Evolutionary conservation across 2,329 filamentous ascomycete genomes (phyloP).

Genomic region (Arthroderma sp.): DNA sequence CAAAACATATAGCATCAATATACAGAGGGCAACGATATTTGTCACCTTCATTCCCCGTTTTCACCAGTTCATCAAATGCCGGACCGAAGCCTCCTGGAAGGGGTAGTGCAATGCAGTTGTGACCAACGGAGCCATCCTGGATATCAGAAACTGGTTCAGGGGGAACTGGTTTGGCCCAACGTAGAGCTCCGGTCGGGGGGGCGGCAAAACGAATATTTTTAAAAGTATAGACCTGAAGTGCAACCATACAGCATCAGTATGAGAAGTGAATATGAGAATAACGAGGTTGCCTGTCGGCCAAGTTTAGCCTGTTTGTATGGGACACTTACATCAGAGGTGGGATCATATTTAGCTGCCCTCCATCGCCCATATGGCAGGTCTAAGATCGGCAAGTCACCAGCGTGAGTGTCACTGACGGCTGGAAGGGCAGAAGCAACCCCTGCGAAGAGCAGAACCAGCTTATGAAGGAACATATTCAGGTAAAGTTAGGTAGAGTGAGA

Average conservation of each 20-base stretch:
- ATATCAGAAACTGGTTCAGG: conserved; percentile 19
- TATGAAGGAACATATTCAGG: no score
- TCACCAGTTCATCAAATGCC: background rate
- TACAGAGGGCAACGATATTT: no score
- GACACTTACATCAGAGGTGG: conserved; percentile 16
- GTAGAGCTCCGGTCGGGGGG: conserved; percentile 27
- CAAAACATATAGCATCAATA: no score
- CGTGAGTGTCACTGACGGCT: background rate
- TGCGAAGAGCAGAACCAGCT: no score
- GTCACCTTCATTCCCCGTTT: background rate
- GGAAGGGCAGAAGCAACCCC: no score
- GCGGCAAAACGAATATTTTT: conserved; percentile 34
- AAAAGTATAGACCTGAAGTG: conserved; percentile 24
- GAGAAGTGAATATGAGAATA: background rate
- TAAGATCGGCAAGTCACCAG: conserved; percentile 16
- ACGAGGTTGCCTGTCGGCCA: background rate
- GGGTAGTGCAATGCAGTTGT: conserved; percentile 21
- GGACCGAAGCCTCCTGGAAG: conserved; percentile 13
- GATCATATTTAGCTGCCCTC: conserved; percentile 19
- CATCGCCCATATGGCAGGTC: conserved; percentile 24
- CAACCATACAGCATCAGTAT: background rate
- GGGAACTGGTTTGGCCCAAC: conserved; percentile 30
- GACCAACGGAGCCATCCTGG: conserved; percentile 21
- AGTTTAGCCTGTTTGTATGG: background rate
- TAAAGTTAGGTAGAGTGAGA: no score